Percentiles rank a stretch among this genome's conserved stretches.
These are phyloP conservation scores for Phyllosticta capitalensis DNA, from an alignment of 2,329 filamentous ascomycete species.

Conservation along the genomic window DNA sequence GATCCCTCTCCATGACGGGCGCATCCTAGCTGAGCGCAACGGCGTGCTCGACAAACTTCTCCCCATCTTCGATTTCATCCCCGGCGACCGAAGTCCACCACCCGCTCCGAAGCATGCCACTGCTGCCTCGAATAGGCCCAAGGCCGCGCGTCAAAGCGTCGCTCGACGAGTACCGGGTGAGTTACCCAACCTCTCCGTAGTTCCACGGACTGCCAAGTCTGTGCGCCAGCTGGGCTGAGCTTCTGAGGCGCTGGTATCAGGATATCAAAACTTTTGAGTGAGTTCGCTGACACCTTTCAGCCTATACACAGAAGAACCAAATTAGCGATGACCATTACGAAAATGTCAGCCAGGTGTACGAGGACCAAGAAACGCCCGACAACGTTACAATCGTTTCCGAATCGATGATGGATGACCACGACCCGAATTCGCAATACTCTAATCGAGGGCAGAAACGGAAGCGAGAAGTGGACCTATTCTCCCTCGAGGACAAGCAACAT, in stretches of 20 bases:
- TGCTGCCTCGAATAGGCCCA: slow-evolving; percentile 63
- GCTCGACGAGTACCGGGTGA: slow-evolving; percentile 27
- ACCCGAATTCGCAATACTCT: slow-evolving; percentile 59
- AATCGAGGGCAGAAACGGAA: slow-evolving; percentile 63
- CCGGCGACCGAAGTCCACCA: slow-evolving; percentile 79
- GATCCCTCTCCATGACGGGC: slow-evolving; percentile 79
- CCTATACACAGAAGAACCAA: slow-evolving; percentile 27
- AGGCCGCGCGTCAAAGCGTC: slow-evolving; percentile 58
- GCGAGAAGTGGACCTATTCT: slow-evolving; percentile 57
- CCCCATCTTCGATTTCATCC: slow-evolving; percentile 81
- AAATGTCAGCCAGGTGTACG: slow-evolving; percentile 50
- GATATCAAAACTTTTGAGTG: background rate
- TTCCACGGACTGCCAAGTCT: background rate
- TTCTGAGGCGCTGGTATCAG: too few relatives aligned
- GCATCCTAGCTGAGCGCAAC: slow-evolving; percentile 76
- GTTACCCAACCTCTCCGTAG: background rate
- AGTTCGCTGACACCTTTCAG: background rate
- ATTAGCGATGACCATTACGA: slow-evolving; percentile 56
- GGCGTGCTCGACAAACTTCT: slow-evolving; percentile 73
- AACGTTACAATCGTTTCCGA: slow-evolving; percentile 75
- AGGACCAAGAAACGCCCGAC: slow-evolving; percentile 73
- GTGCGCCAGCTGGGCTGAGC: too few relatives aligned
- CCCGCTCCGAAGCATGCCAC: slow-evolving; percentile 84
- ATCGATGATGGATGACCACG: slow-evolving; percentile 77
- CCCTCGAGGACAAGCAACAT: slow-evolving; percentile 68